These are phyloP conservation scores for Plasmodium reichenowi DNA, from an alignment of 169 alveolate genomes.

Conservation along the genomic window DNA sequence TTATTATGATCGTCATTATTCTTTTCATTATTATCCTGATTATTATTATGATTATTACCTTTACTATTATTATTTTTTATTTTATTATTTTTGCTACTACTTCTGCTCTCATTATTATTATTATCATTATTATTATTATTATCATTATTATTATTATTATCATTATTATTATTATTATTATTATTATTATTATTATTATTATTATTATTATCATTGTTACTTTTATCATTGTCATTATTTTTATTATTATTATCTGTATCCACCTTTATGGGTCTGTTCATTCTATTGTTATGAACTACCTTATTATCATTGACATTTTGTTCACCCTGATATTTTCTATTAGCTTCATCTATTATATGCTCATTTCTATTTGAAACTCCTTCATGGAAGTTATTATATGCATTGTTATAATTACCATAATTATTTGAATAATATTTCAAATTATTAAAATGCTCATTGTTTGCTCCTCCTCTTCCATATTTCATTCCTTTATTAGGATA, in stretches of 20 bases:
- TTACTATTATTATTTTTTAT: neutral
- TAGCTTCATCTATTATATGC: conserved; percentile 20
- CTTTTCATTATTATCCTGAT: neutral
- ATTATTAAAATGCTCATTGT: conserved; percentile 13
- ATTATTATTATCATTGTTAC: neutral
- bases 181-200: conserved; percentile 4
- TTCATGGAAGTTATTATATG: conserved; percentile 4
- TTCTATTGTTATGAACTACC: neutral
- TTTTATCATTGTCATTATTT: neutral
- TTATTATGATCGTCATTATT: conserved; percentile 18
- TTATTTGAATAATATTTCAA: conserved; percentile 18
- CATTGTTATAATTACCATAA: conserved; percentile 10
- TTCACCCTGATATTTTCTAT: neutral
- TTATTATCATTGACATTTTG: conserved; percentile 24
- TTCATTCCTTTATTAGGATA: conserved; percentile 28
- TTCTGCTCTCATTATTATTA: conserved; percentile 2
- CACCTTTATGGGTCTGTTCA: neutral
- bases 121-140: neutral
- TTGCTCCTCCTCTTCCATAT: conserved; percentile 1
- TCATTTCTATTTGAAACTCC: conserved; percentile 13
- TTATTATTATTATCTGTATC: conserved; percentile 6
- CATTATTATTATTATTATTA: neutral
- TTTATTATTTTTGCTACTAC: neutral
- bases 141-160: neutral
- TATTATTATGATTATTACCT: conserved; percentile 1